A percentile compares a stretch with the other conserved stretches of the same genome.
These are phyloP conservation scores for Sporisorium graminicola DNA, from an alignment of 1,284 basidiomycete genomes.

Conservation along the genomic window DNA sequence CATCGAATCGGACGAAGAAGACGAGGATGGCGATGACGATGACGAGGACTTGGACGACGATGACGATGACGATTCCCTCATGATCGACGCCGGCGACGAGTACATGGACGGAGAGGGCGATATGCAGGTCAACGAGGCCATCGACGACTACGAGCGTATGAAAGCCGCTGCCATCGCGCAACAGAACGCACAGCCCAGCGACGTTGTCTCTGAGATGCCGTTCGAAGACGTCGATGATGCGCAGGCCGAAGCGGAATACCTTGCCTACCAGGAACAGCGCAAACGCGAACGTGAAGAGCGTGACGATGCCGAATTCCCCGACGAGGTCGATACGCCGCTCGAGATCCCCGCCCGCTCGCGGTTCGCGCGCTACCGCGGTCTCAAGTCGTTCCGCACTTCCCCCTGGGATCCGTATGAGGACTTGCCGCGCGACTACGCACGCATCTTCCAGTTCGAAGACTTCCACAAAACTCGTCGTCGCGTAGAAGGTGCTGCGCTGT, in stretches of 20 bases:
- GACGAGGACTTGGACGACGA: conserved; percentile 80
- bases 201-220: conserved; percentile 29
- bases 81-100: conserved; percentile 80
- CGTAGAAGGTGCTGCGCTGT: conserved; percentile 72
- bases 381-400: conserved; percentile 92
- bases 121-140: conserved; percentile 77
- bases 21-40: conserved; percentile 61
- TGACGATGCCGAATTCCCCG: conserved; percentile 88
- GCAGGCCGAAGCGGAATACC: conserved; percentile 76
- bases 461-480: conserved; percentile 86
- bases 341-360: conserved; percentile 86
- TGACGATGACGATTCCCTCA: conserved; percentile 83
- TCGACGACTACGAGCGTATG: conserved; percentile 89
- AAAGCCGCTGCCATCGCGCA: conserved; percentile 74
- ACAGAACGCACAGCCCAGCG: conserved; percentile 25
- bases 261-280: conserved; percentile 80
- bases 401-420: conserved; percentile 99
- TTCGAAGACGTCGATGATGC: conserved; percentile 71
- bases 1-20: conserved; percentile 61
- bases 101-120: conserved; percentile 75
- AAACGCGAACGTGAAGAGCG: conserved; percentile 81
- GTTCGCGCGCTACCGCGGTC: conserved; percentile 91
- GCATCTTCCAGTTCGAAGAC: conserved; percentile 97
- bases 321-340: conserved; percentile 96
- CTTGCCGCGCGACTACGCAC: conserved; percentile 90